These are phyloP conservation scores for Lentinula sp. DNA, from an alignment of 768 basidiomycete genomes.

Conservation along the genomic window DNA sequence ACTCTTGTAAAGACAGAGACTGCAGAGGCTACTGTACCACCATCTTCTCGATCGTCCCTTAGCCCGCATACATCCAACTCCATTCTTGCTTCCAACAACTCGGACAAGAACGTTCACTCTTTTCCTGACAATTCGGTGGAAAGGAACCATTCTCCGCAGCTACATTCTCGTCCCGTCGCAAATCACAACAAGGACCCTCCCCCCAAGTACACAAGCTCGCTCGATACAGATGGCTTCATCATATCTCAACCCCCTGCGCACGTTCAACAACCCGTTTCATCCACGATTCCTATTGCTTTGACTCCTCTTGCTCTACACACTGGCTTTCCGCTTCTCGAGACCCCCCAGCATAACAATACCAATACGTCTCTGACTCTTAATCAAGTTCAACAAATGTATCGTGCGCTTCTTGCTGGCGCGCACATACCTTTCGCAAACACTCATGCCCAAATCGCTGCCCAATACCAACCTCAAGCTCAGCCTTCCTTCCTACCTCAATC, in stretches of 20 bases:
- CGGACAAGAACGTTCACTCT: neutral
- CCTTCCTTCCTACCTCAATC: neutral
- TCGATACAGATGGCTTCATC: neutral
- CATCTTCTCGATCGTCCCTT: neutral
- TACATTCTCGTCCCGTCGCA: neutral
- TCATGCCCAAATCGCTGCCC: neutral
- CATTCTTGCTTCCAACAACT: neutral
- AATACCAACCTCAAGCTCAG: neutral
- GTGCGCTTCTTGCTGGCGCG: too few species aligned
- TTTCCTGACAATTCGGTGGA: neutral
- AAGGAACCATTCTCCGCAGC: neutral
- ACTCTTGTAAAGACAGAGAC: neutral
- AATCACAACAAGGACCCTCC: neutral
- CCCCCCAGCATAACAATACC: neutral
- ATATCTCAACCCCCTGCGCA: neutral
- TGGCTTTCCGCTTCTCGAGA: neutral
- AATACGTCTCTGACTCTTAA: neutral
- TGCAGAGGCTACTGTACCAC: neutral
- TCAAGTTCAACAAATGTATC: neutral
- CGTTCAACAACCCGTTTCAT: neutral
- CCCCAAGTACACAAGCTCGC: neutral
- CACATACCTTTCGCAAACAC: neutral
- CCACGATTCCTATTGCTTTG: neutral
- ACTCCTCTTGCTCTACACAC: neutral
- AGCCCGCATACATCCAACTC: neutral